Conservation (phyloP, 2,329 filamentous ascomycete genomes). For the Sphaceloma murrayae region DNA sequence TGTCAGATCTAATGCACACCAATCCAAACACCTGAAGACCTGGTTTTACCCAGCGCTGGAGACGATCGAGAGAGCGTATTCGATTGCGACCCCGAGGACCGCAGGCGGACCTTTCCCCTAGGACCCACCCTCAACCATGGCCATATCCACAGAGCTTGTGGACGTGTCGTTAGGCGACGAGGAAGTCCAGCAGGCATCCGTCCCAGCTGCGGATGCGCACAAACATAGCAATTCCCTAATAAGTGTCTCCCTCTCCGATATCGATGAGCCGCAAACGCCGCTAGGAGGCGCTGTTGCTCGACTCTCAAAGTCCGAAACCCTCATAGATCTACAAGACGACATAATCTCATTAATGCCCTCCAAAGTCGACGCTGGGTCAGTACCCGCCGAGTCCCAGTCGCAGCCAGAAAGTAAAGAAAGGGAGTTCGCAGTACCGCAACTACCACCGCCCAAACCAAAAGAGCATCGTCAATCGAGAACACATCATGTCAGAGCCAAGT, state of each 20-base stretch:
- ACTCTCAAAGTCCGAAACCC: conserved; percentile 6
- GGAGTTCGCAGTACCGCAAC: conserved; percentile 3
- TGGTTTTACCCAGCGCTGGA: neutral
- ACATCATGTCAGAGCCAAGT: conserved; percentile 9
- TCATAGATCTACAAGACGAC: conserved; percentile 6
- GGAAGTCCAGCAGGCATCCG: neutral
- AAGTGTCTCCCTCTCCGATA: conserved; percentile 15
- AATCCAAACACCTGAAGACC: neutral
- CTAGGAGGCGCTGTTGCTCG: neutral
- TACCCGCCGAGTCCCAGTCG: conserved; percentile 4
- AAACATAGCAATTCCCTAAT: conserved; percentile 13
- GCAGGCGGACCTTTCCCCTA: conserved; percentile 11
- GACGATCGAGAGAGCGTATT: neutral
- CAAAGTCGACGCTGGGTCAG: conserved; percentile 6
- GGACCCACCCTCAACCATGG: neutral
- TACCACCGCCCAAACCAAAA: neutral
- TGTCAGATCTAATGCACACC: conserved; percentile 5
- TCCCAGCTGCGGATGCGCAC: neutral
- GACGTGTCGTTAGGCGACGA: conserved; percentile 8
- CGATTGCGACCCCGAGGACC: conserved; percentile 4
- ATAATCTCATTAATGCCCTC: conserved; percentile 1
- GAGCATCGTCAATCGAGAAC: conserved; percentile 5
- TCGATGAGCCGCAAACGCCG: conserved; percentile 1
- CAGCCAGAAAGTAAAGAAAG: neutral
- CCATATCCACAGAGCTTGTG: conserved; percentile 11